These are phyloP conservation scores for Ramaria sp. DNA, from an alignment of 768 basidiomycete genomes.

Conservation along the genomic window DNA sequence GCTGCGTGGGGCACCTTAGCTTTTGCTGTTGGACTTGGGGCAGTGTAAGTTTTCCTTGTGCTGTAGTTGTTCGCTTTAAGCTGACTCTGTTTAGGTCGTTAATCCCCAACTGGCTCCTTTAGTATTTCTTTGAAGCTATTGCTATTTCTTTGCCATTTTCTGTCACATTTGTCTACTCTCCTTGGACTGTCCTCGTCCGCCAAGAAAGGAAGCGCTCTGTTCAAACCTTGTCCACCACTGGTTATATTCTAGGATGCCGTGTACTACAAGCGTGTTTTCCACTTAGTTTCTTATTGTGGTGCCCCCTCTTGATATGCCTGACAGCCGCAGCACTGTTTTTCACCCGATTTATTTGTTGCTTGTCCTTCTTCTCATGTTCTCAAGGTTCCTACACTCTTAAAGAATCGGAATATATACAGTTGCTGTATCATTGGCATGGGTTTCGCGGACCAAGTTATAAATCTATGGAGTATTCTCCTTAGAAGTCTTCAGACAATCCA, in stretches of 20 bases:
- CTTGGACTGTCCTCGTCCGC: not conserved
- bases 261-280: conserved; percentile 7
- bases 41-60: conserved; percentile 47
- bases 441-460: not conserved
- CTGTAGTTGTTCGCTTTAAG: not conserved
- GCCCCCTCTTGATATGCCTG: not conserved
- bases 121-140: not conserved
- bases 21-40: conserved; percentile 74
- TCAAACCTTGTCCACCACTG: not conserved
- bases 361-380: not conserved
- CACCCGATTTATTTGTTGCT: not conserved
- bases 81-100: conserved; percentile 30
- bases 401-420: not conserved
- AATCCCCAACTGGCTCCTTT: conserved; percentile 49
- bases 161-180: not conserved
- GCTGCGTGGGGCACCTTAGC: conserved; percentile 77
- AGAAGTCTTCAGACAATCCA: no score
- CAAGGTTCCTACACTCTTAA: not conserved
- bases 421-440: not conserved
- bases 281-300: conserved; percentile 2
- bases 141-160: not conserved
- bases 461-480: not conserved
- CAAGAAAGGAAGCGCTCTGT: not conserved
- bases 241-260: conserved; percentile 6
- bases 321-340: not conserved